These are phyloP conservation scores for Chamaenerion angustifolium DNA, from an alignment of 345 rosid species.

Conservation along the genomic window DNA sequence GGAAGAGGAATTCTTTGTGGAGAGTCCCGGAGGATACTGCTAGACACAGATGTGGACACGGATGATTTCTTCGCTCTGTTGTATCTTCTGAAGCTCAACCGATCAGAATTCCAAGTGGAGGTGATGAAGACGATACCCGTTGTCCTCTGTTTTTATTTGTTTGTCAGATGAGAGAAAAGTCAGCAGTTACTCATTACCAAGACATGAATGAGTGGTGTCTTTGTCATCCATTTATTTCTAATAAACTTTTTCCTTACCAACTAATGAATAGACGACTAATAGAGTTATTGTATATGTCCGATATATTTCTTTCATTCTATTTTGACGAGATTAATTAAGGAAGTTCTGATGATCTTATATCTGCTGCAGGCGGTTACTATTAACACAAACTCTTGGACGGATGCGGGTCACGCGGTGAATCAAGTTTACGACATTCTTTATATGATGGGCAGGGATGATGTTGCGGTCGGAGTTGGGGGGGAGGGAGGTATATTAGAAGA, in stretches of 20 bases:
- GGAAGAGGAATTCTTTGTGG: conserved; percentile 13
- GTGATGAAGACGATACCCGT: conserved; percentile 19
- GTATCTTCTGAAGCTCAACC: conserved; percentile 70
- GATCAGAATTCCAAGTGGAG: conserved; percentile 67
- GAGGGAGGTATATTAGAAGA: conserved; percentile 67
- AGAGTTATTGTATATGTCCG: too few species aligned
- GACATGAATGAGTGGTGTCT: too few species aligned
- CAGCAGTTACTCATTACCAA: too few species aligned
- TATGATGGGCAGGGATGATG: conserved; percentile 86
- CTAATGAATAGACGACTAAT: too few species aligned
- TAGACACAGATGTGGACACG: conserved; percentile 80
- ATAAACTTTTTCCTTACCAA: too few species aligned
- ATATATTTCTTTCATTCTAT: too few species aligned
- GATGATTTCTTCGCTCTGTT: conserved; percentile 79
- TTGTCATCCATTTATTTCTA: too few species aligned
- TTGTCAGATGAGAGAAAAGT: background rate
- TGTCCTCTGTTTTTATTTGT: background rate
- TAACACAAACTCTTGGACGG: conserved; percentile 63
- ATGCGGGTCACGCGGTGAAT: conserved; percentile 86
- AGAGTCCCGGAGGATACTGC: conserved; percentile 42
- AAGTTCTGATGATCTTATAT: too few species aligned
- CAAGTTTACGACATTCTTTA: conserved; percentile 76
- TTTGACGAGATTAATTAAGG: too few species aligned
- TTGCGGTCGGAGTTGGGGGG: conserved; percentile 79
- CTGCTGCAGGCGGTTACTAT: conserved; percentile 61